Evolutionary conservation across 2,329 filamentous ascomycete genomes (phyloP).

Genomic region (Aspergillus ruber): DNA sequence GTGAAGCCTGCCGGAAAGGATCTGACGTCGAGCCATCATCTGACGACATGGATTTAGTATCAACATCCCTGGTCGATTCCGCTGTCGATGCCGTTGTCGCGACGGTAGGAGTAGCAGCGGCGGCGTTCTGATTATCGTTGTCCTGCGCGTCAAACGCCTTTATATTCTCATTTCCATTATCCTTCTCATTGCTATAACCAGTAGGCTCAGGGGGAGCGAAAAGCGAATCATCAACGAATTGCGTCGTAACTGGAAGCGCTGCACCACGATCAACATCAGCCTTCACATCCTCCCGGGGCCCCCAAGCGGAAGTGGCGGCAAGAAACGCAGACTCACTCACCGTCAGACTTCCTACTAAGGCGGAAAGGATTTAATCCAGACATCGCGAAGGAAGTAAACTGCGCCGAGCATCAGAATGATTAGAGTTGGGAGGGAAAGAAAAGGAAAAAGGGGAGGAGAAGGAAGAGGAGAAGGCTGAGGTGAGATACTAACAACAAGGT

Average conservation of each 20-base stretch:
- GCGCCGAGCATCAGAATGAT: slow-evolving; percentile 25
- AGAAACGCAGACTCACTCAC: slow-evolving; percentile 17
- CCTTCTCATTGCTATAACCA: no score
- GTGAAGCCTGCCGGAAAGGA: slow-evolving; percentile 32
- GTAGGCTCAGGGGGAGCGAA: no score
- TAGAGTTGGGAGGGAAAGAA: slow-evolving; percentile 7
- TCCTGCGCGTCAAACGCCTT: no score
- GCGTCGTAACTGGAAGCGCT: no score
- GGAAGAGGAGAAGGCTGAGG: slow-evolving; percentile 3
- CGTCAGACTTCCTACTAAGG: slow-evolving; percentile 32
- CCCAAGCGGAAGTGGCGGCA: background rate
- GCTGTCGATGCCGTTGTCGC: slow-evolving; percentile 19
- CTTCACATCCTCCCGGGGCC: no score
- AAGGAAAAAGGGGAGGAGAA: slow-evolving; percentile 8
- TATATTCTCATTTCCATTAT: no score
- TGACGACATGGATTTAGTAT: slow-evolving; percentile 11
- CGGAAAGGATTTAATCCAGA: slow-evolving; percentile 48
- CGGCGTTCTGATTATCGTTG: no score
- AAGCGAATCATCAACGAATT: no score
- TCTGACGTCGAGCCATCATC: slow-evolving; percentile 29
- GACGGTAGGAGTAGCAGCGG: slow-evolving; percentile 5
- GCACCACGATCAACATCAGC: no score
- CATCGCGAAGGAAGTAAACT: slow-evolving; percentile 30
- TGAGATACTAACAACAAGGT: background rate
- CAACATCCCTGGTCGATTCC: background rate